Evolutionary conservation across 2,329 filamentous ascomycete species (phyloP).

Genomic region (Penicillium sp.): DNA sequence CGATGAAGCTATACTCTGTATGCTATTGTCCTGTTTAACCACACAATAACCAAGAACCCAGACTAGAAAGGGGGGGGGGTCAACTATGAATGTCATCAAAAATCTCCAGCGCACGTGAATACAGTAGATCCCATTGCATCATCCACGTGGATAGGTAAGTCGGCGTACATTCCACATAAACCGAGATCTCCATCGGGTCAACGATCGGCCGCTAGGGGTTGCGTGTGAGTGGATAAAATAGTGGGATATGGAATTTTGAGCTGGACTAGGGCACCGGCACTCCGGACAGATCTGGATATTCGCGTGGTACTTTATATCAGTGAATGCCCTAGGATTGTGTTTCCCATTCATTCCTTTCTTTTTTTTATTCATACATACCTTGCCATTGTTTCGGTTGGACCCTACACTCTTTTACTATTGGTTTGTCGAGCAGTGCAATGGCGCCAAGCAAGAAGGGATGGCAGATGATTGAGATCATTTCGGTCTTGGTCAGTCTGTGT

Average conservation of each 20-base stretch:
- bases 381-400: not conserved
- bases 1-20: not conserved
- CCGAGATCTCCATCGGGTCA: not conserved
- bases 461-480: conserved; percentile 33
- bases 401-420: conserved; percentile 4
- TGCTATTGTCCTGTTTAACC: not conserved
- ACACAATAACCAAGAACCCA: not conserved
- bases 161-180: not conserved
- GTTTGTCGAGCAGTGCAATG: conserved; percentile 19
- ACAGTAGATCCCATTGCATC: not conserved
- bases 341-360: conserved; percentile 10
- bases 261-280: not conserved
- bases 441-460: conserved; percentile 26
- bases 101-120: not conserved
- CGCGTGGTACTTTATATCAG: conserved; percentile 5
- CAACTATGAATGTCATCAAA: not conserved
- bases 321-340: not conserved
- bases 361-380: conserved; percentile 7
- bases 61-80: not conserved
- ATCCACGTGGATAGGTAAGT: not conserved
- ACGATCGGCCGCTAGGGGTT: conserved; percentile 7
- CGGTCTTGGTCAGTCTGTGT: conserved; percentile 32
- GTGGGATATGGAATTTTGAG: conserved; percentile 1
- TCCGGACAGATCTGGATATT: not conserved
- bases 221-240: conserved; percentile 3